Evolutionary conservation across 2,329 filamentous ascomycete species (phyloP).

Genomic region (Mycocentrospora acerina): DNA sequence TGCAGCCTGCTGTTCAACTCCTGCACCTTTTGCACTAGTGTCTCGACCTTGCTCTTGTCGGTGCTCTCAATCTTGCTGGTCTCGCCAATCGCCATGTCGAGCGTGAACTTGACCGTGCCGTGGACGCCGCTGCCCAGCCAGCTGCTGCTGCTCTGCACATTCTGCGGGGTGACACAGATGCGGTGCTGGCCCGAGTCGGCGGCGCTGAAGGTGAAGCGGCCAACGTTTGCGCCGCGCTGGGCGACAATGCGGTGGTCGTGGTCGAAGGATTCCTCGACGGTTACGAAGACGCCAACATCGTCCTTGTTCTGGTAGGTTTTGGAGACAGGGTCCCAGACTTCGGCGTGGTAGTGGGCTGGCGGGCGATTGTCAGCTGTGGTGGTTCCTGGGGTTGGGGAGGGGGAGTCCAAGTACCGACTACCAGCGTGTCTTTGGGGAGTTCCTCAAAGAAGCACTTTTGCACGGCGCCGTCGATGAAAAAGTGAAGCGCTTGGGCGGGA

Average conservation of each 20-base stretch:
- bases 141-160: slow-evolving; percentile 65
- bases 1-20: slow-evolving; percentile 84
- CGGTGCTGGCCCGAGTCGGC: slow-evolving; percentile 94
- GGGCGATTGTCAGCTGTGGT: slow-evolving; percentile 9
- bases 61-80: slow-evolving; percentile 90
- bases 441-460: slow-evolving; percentile 99
- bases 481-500: slow-evolving; percentile 83
- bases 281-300: slow-evolving; percentile 81
- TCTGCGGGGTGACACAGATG: slow-evolving; percentile 88
- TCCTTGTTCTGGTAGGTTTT: slow-evolving; percentile 71
- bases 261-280: slow-evolving; percentile 96
- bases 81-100: slow-evolving; percentile 93
- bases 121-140: slow-evolving; percentile 71
- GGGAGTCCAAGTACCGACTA: slow-evolving; percentile 65
- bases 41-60: slow-evolving; percentile 90
- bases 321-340: slow-evolving; percentile 75
- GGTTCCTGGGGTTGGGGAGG: no score
- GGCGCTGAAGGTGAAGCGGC: slow-evolving; percentile 93
- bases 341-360: slow-evolving; percentile 77
- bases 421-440: slow-evolving; percentile 93
- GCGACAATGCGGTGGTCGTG: slow-evolving; percentile 95
- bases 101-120: slow-evolving; percentile 77
- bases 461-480: slow-evolving; percentile 83
- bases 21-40: slow-evolving; percentile 83
- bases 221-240: slow-evolving; percentile 72